Evolutionary conservation across 139 green algal species (phyloP).

Genomic region (Haematococcus sp.): DNA sequence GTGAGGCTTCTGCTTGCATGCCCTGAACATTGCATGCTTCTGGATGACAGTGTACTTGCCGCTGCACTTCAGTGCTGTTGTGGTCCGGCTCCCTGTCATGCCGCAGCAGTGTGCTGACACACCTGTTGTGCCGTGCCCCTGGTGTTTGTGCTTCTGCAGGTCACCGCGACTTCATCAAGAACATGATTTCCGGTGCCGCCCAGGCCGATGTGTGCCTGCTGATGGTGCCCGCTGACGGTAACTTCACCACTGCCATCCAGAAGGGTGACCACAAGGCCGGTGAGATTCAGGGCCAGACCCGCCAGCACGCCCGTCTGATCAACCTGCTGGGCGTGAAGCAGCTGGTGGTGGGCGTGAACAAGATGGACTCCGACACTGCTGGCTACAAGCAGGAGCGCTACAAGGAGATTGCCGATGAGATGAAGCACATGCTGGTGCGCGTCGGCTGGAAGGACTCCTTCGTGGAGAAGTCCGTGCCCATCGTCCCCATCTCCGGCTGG

Average conservation of each 20-base stretch:
- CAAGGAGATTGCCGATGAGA: slow-evolving; percentile 97
- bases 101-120: neutral
- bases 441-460: slow-evolving; percentile 88
- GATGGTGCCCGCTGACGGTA: slow-evolving; percentile 85
- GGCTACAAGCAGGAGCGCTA: slow-evolving; percentile 95
- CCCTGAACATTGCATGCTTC: neutral
- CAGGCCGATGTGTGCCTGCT: slow-evolving; percentile 93
- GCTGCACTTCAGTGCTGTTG: neutral
- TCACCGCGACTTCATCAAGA: slow-evolving; percentile 99
- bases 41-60: neutral
- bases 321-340: slow-evolving; percentile 98
- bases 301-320: slow-evolving; percentile 96
- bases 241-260: slow-evolving; percentile 97
- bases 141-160: slow-evolving; percentile 50
- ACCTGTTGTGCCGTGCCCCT: too few relatives aligned
- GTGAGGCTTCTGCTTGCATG: slow-evolving; percentile 21
- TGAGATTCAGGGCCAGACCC: slow-evolving; percentile 97
- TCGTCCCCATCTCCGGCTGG: slow-evolving; percentile 98
- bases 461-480: slow-evolving; percentile 82
- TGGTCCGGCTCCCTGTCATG: neutral
- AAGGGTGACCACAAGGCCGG: slow-evolving; percentile 97
- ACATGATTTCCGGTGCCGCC: slow-evolving; percentile 98
- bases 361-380: slow-evolving; percentile 95
- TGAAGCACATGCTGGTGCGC: slow-evolving; percentile 83
- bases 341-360: slow-evolving; percentile 93